These are phyloP conservation scores for Globisporangium nagaii DNA, from an alignment of 352 stramenopile species.

Conservation along the genomic window DNA sequence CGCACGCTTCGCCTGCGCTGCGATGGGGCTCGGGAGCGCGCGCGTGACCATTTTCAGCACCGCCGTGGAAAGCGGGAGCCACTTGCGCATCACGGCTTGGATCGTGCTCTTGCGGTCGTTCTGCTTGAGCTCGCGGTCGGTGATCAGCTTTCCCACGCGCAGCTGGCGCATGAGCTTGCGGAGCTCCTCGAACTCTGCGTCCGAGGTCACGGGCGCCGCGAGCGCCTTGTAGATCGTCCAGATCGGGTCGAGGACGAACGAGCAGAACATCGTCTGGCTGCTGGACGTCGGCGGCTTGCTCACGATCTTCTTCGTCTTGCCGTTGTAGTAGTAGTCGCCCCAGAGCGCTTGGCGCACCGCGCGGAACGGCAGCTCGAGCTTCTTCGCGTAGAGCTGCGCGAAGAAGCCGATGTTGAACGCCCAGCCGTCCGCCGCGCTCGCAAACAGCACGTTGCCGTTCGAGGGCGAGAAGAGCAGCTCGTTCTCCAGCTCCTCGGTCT, in stretches of 20 bases:
- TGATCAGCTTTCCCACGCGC: conserved; percentile 58
- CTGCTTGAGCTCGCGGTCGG: conserved; percentile 66
- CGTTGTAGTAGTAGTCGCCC: conserved; percentile 90
- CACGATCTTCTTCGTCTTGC: conserved; percentile 88
- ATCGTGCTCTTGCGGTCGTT: conserved; percentile 55
- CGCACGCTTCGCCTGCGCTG: conserved; percentile 64
- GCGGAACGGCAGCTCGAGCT: conserved; percentile 55
- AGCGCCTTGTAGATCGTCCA: conserved; percentile 86
- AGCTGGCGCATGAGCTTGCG: conserved; percentile 67
- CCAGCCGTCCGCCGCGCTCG: conserved; percentile 89
- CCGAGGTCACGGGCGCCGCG: conserved; percentile 28
- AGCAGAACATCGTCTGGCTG: conserved; percentile 89
- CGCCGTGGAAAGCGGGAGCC: conserved; percentile 81
- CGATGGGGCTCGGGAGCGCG: conserved; percentile 66
- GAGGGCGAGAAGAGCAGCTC: conserved; percentile 81
- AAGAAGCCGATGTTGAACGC: conserved; percentile 88
- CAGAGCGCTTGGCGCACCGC: conserved; percentile 82
- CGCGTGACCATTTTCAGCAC: conserved; percentile 91
- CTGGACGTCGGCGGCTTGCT: conserved; percentile 64
- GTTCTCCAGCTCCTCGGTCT: conserved; percentile 61
- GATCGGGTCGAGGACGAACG: conserved; percentile 88
- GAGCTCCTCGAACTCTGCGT: conserved; percentile 42
- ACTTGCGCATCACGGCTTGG: conserved; percentile 82
- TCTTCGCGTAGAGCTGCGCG: conserved; percentile 66
- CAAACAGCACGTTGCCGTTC: conserved; percentile 93